Evolutionary conservation across 192 early-diverging fungal genomes (phyloP).

Genomic region (Radiomyces spectabilis): DNA sequence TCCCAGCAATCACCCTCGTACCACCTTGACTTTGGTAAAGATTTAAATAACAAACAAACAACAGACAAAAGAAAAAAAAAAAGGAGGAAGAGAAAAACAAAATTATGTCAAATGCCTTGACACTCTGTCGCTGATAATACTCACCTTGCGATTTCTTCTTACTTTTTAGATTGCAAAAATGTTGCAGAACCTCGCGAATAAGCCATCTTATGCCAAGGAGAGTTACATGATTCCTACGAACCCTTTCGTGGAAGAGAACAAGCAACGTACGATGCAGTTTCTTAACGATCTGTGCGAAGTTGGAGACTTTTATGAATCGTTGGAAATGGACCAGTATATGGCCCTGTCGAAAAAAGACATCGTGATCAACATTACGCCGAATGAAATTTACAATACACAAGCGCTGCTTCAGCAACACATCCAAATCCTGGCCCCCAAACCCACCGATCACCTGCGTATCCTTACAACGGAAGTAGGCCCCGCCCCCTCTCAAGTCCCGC

Average conservation of each 20-base stretch:
- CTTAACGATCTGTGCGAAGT: conserved; percentile 87
- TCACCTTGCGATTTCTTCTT: no score
- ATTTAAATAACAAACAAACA: no score
- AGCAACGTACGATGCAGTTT: conserved; percentile 74
- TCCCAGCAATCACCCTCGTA: conserved; percentile 72
- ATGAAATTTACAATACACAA: conserved; percentile 93
- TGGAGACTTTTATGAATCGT: conserved; percentile 86
- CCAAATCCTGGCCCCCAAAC: conserved; percentile 64
- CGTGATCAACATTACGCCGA: conserved; percentile 78
- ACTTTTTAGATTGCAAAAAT: conserved; percentile 70
- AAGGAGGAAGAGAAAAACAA: neutral
- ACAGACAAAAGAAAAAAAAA: neutral
- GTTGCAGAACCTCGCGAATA: conserved; percentile 92
- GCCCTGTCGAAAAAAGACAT: conserved; percentile 88
- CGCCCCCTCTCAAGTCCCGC: conserved; percentile 61
- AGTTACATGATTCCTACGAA: conserved; percentile 81
- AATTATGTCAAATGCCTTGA: neutral
- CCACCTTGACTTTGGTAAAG: conserved; percentile 84
- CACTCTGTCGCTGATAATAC: no score
- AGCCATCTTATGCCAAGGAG: conserved; percentile 85
- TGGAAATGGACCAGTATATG: conserved; percentile 98
- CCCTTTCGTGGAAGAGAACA: conserved; percentile 83
- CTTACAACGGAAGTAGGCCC: conserved; percentile 73
- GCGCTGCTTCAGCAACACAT: conserved; percentile 71
- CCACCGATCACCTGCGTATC: conserved; percentile 70